Conservation (phyloP, 2,329 filamentous ascomycete species). For the Calonectria montana region DNA sequence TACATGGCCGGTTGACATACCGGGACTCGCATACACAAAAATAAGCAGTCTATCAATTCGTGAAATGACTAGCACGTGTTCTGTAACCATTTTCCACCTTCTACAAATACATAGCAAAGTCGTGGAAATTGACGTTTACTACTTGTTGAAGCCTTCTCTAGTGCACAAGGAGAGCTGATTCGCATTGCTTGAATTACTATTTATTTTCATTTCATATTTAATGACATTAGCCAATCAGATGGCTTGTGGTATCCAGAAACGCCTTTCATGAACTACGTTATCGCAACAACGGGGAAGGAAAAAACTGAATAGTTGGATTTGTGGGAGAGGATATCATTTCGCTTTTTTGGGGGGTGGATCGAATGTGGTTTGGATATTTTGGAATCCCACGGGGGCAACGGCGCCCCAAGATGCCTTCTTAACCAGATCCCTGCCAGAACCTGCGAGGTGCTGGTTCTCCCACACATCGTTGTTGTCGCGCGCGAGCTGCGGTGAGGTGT, state of each 20-base stretch:
- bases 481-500: conserved; percentile 11
- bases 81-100: too few species aligned
- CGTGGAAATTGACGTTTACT: background rate
- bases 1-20: background rate
- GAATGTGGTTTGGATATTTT: conserved; percentile 53
- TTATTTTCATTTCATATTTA: background rate
- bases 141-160: background rate
- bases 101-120: too few species aligned
- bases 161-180: background rate
- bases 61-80: too few species aligned
- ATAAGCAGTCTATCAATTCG: background rate
- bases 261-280: background rate
- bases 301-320: background rate
- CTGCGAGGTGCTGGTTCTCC: conserved; percentile 26
- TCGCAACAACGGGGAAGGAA: background rate
- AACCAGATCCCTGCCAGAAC: conserved; percentile 25
- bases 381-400: conserved; percentile 50
- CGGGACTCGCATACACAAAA: background rate
- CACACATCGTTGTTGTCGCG: conserved; percentile 31
- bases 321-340: background rate
- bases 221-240: background rate
- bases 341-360: conserved; percentile 50
- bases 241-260: background rate
- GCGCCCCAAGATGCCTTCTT: conserved; percentile 37
- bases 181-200: background rate